A percentile compares a stretch with the other conserved stretches of the same genome.
Evolutionary conservation across 495 filamentous ascomycete species (phyloP).

Genomic region (Talaromyces liani): DNA sequence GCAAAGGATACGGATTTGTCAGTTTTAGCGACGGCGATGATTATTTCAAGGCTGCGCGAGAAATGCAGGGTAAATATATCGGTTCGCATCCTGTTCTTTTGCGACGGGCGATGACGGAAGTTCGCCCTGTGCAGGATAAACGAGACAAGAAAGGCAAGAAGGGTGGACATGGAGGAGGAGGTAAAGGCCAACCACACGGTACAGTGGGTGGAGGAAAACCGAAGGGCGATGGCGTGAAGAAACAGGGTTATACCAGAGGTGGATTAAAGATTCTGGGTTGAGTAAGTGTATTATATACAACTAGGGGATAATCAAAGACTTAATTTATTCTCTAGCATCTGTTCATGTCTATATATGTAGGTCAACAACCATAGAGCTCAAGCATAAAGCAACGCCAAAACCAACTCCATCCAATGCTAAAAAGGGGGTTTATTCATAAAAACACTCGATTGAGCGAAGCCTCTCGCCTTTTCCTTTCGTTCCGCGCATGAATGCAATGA

Average conservation of each 20-base stretch:
- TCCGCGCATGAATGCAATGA: conserved; percentile 10
- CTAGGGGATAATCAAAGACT: not conserved
- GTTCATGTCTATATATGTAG: not conserved
- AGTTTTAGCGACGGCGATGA: conserved; percentile 93
- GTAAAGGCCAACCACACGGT: conserved; percentile 13
- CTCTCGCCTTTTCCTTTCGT: not conserved
- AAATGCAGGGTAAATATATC: conserved; percentile 99
- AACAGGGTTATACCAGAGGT: conserved; percentile 69
- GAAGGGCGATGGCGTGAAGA: conserved; percentile 65
- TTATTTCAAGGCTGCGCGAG: conserved; percentile 87
- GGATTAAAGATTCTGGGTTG: conserved; percentile 72
- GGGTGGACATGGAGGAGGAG: conserved; percentile 24
- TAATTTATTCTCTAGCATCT: not conserved
- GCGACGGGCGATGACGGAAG: conserved; percentile 82
- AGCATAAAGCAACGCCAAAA: not conserved
- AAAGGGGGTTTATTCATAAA: not conserved
- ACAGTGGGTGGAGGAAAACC: conserved; percentile 29
- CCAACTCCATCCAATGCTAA: not conserved
- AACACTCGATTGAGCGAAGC: not conserved
- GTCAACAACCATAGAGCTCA: not conserved
- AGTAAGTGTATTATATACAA: conserved; percentile 14
- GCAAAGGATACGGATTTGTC: conserved; percentile 92
- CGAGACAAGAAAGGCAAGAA: conserved; percentile 38
- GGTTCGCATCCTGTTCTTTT: conserved; percentile 88
- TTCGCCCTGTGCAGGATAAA: conserved; percentile 56